A percentile compares a stretch with the other conserved stretches of the same genome.
Conservation (phyloP, 2,329 filamentous ascomycete species). For the Arachnopeziza araneosa region DNA sequence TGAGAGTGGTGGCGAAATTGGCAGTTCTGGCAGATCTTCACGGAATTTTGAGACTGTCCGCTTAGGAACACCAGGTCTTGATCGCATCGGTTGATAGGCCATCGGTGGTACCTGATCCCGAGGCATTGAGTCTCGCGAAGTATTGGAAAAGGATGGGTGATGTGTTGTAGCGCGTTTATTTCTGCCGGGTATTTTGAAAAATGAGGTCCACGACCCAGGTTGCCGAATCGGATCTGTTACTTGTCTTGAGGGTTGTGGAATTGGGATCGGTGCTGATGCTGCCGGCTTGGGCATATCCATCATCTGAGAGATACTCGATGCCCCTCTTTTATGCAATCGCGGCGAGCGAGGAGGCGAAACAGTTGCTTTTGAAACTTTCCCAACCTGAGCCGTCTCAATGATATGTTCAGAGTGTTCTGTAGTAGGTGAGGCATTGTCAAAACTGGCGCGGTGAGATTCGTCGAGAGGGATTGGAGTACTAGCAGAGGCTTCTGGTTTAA, state of each 20-base stretch:
- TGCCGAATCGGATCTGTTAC: slow-evolving; percentile 45
- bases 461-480: slow-evolving; percentile 8
- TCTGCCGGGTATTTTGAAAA: slow-evolving; percentile 55
- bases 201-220: slow-evolving; percentile 57
- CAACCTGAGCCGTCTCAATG: slow-evolving; percentile 42
- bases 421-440: slow-evolving; percentile 13
- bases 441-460: slow-evolving; percentile 8
- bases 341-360: slow-evolving; percentile 41
- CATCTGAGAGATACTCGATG: slow-evolving; percentile 48
- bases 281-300: slow-evolving; percentile 35
- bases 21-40: slow-evolving; percentile 84
- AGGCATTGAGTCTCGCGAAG: slow-evolving; percentile 80
- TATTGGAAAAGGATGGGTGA: slow-evolving; percentile 78
- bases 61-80: slow-evolving; percentile 50
- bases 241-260: slow-evolving; percentile 36
- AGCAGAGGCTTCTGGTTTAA: slow-evolving; percentile 16
- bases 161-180: slow-evolving; percentile 50
- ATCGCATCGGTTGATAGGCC: slow-evolving; percentile 23
- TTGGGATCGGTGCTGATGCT: slow-evolving; percentile 18
- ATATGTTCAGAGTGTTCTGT: slow-evolving; percentile 32
- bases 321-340: slow-evolving; percentile 22
- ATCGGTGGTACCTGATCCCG: slow-evolving; percentile 23
- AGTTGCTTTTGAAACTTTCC: slow-evolving; percentile 42
- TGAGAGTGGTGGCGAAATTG: slow-evolving; percentile 79
- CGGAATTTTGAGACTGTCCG: slow-evolving; percentile 86